These are phyloP conservation scores for Dipteronia dyeriana DNA, from an alignment of 345 rosid species.

Conservation along the genomic window DNA sequence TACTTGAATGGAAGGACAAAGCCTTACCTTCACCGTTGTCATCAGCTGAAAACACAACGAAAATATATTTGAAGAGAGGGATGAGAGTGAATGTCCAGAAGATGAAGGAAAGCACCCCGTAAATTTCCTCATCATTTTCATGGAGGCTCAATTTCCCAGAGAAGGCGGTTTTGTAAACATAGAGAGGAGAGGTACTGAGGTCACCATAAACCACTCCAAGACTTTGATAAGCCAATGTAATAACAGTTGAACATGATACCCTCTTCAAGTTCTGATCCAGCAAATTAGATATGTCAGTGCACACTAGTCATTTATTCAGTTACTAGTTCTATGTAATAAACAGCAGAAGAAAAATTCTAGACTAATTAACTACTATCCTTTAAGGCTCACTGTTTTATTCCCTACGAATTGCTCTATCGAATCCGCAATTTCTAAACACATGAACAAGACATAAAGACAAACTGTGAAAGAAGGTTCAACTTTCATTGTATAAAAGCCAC, in stretches of 20 bases:
- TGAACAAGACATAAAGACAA: background rate
- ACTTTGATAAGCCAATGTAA: slow-evolving; percentile 83
- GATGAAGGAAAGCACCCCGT: slow-evolving; percentile 80
- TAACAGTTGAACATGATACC: slow-evolving; percentile 49
- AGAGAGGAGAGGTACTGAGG: slow-evolving; percentile 79
- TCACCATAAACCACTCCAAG: slow-evolving; percentile 92
- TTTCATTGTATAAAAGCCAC: slow-evolving; percentile 2
- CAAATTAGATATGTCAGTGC: slow-evolving; percentile 15
- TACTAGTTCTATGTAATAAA: background rate
- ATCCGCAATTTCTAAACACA: background rate
- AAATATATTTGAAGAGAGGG: slow-evolving; percentile 69
- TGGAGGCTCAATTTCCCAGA: slow-evolving; percentile 75
- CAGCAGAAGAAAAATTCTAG: background rate
- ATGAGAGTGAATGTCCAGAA: slow-evolving; percentile 91
- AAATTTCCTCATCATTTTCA: slow-evolving; percentile 75
- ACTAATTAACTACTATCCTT: background rate
- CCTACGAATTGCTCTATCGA: background rate
- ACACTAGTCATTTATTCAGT: background rate
- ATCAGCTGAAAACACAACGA: slow-evolving; percentile 67
- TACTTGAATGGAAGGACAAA: slow-evolving; percentile 11
- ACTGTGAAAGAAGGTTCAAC: background rate
- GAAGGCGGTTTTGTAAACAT: slow-evolving; percentile 80
- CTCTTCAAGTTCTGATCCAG: slow-evolving; percentile 59
- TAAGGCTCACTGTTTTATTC: background rate
- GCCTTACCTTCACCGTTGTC: slow-evolving; percentile 86